These are phyloP conservation scores for Solanum microdontum DNA, from an alignment of 257 asterid species.

Conservation along the genomic window DNA sequence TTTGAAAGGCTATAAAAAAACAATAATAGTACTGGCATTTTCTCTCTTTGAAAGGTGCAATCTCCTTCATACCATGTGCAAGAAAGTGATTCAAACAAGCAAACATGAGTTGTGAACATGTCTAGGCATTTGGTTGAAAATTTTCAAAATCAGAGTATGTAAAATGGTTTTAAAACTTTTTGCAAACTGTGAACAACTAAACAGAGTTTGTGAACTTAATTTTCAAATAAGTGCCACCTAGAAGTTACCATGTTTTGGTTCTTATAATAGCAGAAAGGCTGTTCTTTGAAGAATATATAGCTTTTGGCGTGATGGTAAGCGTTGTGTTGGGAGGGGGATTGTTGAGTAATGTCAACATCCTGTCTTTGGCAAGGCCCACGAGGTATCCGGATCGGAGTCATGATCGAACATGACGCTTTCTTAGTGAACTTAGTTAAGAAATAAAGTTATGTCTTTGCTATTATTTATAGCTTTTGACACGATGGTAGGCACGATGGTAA, in stretches of 20 bases:
- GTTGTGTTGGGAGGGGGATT: too few relatives aligned
- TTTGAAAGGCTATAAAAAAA: background rate
- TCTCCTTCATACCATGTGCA: background rate
- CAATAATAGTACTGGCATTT: background rate
- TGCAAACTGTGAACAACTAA: background rate
- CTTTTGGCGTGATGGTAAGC: too few relatives aligned
- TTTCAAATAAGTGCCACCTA: background rate
- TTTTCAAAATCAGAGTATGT: background rate
- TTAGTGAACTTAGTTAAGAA: too few relatives aligned
- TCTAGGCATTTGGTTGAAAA: background rate
- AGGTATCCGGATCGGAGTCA: too few relatives aligned
- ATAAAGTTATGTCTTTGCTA: too few relatives aligned
- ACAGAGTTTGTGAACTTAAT: background rate
- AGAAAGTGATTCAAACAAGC: background rate
- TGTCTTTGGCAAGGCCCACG: too few relatives aligned
- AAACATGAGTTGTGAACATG: background rate
- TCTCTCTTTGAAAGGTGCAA: background rate
- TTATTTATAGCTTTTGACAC: too few relatives aligned
- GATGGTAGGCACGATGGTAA: too few relatives aligned
- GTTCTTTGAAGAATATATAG: too few relatives aligned
- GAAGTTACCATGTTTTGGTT: background rate
- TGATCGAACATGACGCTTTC: too few relatives aligned
- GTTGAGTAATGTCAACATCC: too few relatives aligned
- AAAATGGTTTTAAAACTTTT: background rate
- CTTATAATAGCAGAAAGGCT: too few relatives aligned